Conservation (phyloP, 495 filamentous ascomycete species). For the Neurospora sublineolata region DNA sequence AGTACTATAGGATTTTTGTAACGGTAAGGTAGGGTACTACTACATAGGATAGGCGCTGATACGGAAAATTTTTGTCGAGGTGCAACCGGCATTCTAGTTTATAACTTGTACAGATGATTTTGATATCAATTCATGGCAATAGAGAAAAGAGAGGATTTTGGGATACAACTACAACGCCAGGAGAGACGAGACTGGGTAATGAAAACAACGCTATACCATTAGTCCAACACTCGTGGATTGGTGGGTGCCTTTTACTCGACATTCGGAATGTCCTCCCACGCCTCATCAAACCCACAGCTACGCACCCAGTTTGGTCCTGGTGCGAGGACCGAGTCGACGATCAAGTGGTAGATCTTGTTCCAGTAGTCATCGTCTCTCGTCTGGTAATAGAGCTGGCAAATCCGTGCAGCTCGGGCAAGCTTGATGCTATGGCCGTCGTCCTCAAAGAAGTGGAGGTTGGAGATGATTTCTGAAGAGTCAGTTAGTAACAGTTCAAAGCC, state of each 20-base stretch:
- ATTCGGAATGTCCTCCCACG: slow-evolving; percentile 35
- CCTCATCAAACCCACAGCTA: slow-evolving; percentile 43
- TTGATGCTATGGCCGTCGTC: slow-evolving; percentile 79
- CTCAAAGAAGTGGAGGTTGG: slow-evolving; percentile 37
- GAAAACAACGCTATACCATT: not conserved
- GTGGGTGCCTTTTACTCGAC: not conserved
- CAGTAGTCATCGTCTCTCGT: slow-evolving; percentile 40
- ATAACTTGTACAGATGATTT: not conserved
- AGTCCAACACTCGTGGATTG: not conserved
- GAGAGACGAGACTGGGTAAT: not conserved
- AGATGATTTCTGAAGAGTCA: slow-evolving; percentile 34
- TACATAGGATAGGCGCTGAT: not conserved
- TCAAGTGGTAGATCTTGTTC: slow-evolving; percentile 56
- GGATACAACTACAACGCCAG: not conserved
- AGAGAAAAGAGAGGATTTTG: not conserved
- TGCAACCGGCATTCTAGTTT: not conserved
- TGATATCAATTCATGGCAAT: slow-evolving; percentile 14
- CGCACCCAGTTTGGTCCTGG: slow-evolving; percentile 40
- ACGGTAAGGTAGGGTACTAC: not conserved
- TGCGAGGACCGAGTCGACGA: slow-evolving; percentile 43
- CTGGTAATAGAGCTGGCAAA: slow-evolving; percentile 20
- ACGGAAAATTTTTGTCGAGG: not conserved
- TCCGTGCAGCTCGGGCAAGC: slow-evolving; percentile 52
- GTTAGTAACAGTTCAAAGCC: not conserved
- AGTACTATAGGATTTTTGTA: not conserved